These are phyloP conservation scores for Petunia secreta DNA, from an alignment of 257 asterid genomes.

Conservation along the genomic window DNA sequence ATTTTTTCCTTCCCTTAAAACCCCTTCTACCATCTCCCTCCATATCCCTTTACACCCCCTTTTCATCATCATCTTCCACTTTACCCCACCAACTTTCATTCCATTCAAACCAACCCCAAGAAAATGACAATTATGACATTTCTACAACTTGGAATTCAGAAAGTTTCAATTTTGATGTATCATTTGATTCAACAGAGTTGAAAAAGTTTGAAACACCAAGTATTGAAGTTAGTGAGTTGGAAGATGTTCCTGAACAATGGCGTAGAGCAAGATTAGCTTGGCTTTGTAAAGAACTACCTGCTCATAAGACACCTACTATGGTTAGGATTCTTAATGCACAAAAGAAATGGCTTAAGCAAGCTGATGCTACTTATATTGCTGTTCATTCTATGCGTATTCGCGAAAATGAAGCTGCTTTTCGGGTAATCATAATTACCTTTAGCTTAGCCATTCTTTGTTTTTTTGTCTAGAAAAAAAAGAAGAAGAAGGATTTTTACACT, in stretches of 20 bases:
- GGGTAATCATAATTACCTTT: constrained; percentile 46
- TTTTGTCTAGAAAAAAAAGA: too few species aligned
- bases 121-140: constrained; percentile 29
- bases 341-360: constrained; percentile 89
- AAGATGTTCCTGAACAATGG: constrained; percentile 95
- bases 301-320: constrained; percentile 62
- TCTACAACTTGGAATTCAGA: constrained; percentile 37
- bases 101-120: constrained; percentile 30
- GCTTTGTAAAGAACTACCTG: constrained; percentile 96
- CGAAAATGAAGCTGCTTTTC: constrained; percentile 74
- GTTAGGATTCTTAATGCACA: constrained; percentile 83
- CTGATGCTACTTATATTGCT: constrained; percentile 68
- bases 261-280: constrained; percentile 90
- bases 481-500: too few species aligned
- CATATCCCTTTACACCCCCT: constrained; percentile 29
- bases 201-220: constrained; percentile 60
- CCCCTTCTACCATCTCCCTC: constrained; percentile 33
- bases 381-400: constrained; percentile 81
- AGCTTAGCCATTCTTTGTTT: not conserved
- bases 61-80: constrained; percentile 35
- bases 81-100: constrained; percentile 28
- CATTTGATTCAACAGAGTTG: constrained; percentile 64
- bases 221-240: constrained; percentile 74
- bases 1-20: constrained; percentile 26
- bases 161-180: constrained; percentile 49